Evolutionary conservation across 108 stramenopile species (phyloP).

Genomic region (Cyclotella choctawhatcheeana): DNA sequence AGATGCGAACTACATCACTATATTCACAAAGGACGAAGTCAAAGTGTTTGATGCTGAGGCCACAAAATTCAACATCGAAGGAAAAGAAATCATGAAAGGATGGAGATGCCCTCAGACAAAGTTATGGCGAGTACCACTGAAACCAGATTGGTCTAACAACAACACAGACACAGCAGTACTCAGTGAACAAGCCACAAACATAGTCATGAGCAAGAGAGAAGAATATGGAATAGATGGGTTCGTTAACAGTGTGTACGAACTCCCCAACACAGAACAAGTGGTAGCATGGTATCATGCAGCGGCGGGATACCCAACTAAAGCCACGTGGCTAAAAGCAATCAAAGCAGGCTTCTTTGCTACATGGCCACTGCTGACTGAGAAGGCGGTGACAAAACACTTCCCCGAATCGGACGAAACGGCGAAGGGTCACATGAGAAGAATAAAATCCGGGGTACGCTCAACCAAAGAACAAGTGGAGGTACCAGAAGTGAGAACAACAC

Average conservation of each 20-base stretch:
- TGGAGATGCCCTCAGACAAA: slow-evolving; percentile 3
- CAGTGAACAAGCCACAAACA: background rate
- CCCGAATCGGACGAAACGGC: slow-evolving; percentile 12
- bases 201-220: background rate
- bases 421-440: slow-evolving; percentile 14
- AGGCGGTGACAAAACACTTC: slow-evolving; percentile 13
- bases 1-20: slow-evolving; percentile 16
- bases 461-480: slow-evolving; percentile 8
- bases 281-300: slow-evolving; percentile 20
- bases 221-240: background rate
- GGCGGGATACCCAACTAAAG: slow-evolving; percentile 15
- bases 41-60: slow-evolving; percentile 5
- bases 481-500: background rate
- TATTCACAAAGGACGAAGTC: slow-evolving; percentile 2
- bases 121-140: slow-evolving; percentile 2
- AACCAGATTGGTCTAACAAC: background rate
- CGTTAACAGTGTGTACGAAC: slow-evolving; percentile 12
- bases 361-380: slow-evolving; percentile 3
- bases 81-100: background rate
- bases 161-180: background rate
- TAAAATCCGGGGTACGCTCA: slow-evolving; percentile 7
- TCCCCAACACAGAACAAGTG: slow-evolving; percentile 6
- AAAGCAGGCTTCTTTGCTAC: slow-evolving; percentile 8
- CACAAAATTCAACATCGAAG: background rate
- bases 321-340: slow-evolving; percentile 11